Percentiles rank a stretch among this genome's conserved stretches.
Evolutionary conservation across 139 green algal species (phyloP).

Genomic region (Yamagishiella unicocca): DNA sequence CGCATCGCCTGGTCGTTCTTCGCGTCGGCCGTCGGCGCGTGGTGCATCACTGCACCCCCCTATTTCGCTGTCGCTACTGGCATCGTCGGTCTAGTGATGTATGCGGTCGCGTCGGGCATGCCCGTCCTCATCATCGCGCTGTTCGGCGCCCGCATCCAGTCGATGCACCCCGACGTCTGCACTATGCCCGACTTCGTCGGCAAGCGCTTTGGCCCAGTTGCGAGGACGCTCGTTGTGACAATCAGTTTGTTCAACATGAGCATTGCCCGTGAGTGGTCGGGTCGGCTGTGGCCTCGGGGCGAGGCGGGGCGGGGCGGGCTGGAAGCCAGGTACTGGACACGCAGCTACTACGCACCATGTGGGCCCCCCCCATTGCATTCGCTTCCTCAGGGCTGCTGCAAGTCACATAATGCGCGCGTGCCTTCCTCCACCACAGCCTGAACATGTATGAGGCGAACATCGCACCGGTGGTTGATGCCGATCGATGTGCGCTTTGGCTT

Average conservation of each 20-base stretch:
- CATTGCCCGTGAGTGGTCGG: constrained; percentile 49
- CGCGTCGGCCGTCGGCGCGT: constrained; percentile 78
- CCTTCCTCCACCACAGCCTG: too few species aligned
- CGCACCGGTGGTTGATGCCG: too few species aligned
- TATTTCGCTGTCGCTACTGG: constrained; percentile 69
- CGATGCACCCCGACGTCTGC: constrained; percentile 56
- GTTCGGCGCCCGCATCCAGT: constrained; percentile 60
- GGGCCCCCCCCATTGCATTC: too few species aligned
- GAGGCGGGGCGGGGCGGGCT: too few species aligned
- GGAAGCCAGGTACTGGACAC: background rate
- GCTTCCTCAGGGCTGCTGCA: too few species aligned
- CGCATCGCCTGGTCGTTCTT: constrained; percentile 83
- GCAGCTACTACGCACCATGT: background rate
- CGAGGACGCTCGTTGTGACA: constrained; percentile 65
- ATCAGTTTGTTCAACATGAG: constrained; percentile 84
- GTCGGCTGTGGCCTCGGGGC: too few species aligned
- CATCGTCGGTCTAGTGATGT: constrained; percentile 70
- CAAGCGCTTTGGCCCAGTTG: constrained; percentile 72
- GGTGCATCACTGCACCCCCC: constrained; percentile 75
- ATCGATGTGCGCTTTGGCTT: too few species aligned
- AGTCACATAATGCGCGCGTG: too few species aligned
- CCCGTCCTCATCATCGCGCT: constrained; percentile 80
- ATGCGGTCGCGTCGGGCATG: constrained; percentile 78
- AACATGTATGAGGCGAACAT: too few species aligned
- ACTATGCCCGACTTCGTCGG: constrained; percentile 81